These are phyloP conservation scores for Taphrina deformans DNA, from an alignment of 1,139 yeast species.

Conservation along the genomic window DNA sequence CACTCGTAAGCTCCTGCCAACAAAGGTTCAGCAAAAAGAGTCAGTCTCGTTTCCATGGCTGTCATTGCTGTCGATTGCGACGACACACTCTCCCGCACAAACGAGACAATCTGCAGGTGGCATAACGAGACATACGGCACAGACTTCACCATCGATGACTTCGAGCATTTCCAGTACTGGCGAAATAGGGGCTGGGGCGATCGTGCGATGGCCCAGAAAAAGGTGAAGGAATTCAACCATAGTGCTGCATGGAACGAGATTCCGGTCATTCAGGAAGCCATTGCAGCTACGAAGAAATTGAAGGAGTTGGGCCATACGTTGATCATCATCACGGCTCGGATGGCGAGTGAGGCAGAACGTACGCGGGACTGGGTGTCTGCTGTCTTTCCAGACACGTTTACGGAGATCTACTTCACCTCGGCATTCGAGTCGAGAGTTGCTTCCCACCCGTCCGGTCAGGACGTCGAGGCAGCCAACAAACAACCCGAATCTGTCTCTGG, in stretches of 20 bases:
- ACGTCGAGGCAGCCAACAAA: neutral
- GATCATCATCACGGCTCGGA: constrained; percentile 27
- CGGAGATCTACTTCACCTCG: constrained; percentile 29
- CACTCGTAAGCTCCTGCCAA: too few relatives aligned
- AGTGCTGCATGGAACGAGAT: constrained; percentile 16
- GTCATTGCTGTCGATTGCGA: constrained; percentile 30
- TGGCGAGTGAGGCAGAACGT: constrained; percentile 29
- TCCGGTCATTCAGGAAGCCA: constrained; percentile 22
- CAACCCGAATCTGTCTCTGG: neutral
- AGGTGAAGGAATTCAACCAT: constrained; percentile 28
- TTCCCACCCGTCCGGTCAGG: constrained; percentile 10
- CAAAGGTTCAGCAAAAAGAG: too few relatives aligned
- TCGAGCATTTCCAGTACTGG: constrained; percentile 30
- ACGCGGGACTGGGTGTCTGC: constrained; percentile 18
- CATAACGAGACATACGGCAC: constrained; percentile 33
- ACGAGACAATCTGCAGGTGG: constrained; percentile 25
- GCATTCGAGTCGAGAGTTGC: constrained; percentile 26
- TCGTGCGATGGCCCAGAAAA: constrained; percentile 4
- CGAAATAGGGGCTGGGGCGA: constrained; percentile 30
- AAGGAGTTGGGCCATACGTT: constrained; percentile 18
- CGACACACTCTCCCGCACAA: constrained; percentile 31
- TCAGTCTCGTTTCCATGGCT: constrained; percentile 14
- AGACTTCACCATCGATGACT: constrained; percentile 16
- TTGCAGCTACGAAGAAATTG: constrained; percentile 2
- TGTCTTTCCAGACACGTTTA: constrained; percentile 16